phyloP scores from a whole-genome alignment of 1,284 basidiomycete genomes.

The Melampsora larici-populina region DNA sequence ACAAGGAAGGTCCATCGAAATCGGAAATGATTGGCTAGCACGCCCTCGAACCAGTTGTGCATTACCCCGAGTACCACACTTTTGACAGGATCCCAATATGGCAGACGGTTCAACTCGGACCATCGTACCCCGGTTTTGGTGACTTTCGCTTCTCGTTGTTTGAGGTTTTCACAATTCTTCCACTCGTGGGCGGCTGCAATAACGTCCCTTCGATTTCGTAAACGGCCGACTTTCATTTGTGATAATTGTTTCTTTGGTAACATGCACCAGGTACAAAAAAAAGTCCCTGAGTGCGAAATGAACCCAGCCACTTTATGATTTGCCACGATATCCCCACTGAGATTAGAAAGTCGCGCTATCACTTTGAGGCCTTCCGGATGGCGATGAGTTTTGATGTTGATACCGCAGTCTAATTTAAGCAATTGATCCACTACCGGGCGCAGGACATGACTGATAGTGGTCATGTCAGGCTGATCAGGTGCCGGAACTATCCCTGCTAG shows the following conservation, averaged over 20 bases:
- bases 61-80: slow-evolving; percentile 2
- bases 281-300: background rate
- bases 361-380: background rate
- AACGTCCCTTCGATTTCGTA: background rate
- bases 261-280: background rate
- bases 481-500: too few relatives aligned
- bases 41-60: slow-evolving; percentile 29
- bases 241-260: background rate
- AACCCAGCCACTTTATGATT: slow-evolving; percentile 13
- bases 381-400: background rate
- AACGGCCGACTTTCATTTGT: background rate
- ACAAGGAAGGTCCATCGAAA: background rate
- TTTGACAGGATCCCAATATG: background rate
- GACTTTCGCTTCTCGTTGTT: background rate
- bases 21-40: slow-evolving; percentile 20
- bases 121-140: background rate
- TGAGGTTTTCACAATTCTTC: background rate
- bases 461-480: slow-evolving; percentile 3
- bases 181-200: background rate
- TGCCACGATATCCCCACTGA: background rate
- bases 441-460: background rate
- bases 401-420: too few relatives aligned
- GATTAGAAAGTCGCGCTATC: background rate
- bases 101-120: background rate
- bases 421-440: background rate